Evolutionary conservation across 1,284 basidiomycete genomes (phyloP).

Genomic region (Cutaneotrichosporon spelunceum): DNA sequence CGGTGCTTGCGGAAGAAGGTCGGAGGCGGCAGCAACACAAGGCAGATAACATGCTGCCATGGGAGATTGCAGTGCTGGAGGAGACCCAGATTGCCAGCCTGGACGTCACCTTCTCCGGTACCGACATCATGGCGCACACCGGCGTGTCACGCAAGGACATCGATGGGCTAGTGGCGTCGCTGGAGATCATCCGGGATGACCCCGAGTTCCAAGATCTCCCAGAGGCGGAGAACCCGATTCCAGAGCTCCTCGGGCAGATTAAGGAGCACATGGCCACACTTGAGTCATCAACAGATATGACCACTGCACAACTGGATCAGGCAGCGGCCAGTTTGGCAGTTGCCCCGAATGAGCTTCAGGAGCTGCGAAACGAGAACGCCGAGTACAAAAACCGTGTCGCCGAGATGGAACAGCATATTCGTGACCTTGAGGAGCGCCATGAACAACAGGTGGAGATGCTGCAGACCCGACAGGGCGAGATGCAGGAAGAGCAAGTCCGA

Average conservation of each 20-base stretch:
- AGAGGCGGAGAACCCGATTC: conserved; percentile 55
- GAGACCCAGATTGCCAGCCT: conserved; percentile 57
- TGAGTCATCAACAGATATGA: conserved; percentile 68
- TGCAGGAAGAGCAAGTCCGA: conserved; percentile 52
- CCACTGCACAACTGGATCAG: conserved; percentile 74
- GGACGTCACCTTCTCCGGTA: conserved; percentile 67
- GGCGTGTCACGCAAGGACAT: conserved; percentile 68
- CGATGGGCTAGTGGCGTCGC: conserved; percentile 62
- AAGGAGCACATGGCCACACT: conserved; percentile 69
- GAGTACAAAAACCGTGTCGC: conserved; percentile 31
- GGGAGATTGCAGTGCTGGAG: conserved; percentile 56
- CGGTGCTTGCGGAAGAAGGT: conserved; percentile 64
- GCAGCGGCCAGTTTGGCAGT: conserved; percentile 2
- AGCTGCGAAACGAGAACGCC: conserved; percentile 20
- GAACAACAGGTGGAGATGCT: conserved; percentile 62
- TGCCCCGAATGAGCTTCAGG: conserved; percentile 2
- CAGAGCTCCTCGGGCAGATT: conserved; percentile 61
- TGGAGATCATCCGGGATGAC: conserved; percentile 56
- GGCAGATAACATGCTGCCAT: conserved; percentile 74
- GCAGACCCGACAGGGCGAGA: conserved; percentile 65
- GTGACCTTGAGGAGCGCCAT: conserved; percentile 63
- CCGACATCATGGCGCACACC: conserved; percentile 25
- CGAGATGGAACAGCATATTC: conserved; percentile 53
- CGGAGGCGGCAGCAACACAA: conserved; percentile 73
- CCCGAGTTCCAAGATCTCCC: conserved; percentile 33